Conservation (phyloP, 352 stramenopile species). For the Pythium apleroticum region DNA sequence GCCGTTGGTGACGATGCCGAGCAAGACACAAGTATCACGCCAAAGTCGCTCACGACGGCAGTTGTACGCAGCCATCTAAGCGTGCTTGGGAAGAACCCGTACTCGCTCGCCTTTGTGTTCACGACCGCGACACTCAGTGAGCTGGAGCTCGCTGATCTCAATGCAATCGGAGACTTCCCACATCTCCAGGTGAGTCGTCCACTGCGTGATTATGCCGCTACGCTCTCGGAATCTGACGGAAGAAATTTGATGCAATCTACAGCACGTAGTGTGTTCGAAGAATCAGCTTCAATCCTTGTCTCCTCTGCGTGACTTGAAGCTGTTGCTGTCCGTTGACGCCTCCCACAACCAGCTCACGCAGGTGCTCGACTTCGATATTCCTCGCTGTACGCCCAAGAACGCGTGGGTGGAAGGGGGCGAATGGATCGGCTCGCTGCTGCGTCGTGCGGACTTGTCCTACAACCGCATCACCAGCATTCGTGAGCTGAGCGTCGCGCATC, state of each 20-base stretch:
- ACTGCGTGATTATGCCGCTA: too few species aligned
- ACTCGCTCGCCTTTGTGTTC: slow-evolving; percentile 60
- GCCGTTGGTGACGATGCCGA: neutral
- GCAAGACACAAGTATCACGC: neutral
- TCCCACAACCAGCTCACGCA: slow-evolving; percentile 59
- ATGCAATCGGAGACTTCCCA: slow-evolving; percentile 42
- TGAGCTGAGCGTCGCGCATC: slow-evolving; percentile 45
- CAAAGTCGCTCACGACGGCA: slow-evolving; percentile 23
- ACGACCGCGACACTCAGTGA: slow-evolving; percentile 49
- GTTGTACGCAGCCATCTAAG: slow-evolving; percentile 43
- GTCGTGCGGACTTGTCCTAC: slow-evolving; percentile 44
- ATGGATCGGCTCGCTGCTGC: slow-evolving; percentile 69
- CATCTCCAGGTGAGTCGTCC: slow-evolving; percentile 65
- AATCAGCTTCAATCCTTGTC: slow-evolving; percentile 53
- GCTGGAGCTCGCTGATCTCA: slow-evolving; percentile 45
- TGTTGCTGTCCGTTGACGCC: slow-evolving; percentile 60
- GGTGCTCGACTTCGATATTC: slow-evolving; percentile 62
- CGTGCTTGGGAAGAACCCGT: slow-evolving; percentile 61
- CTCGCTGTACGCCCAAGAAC: slow-evolving; percentile 47
- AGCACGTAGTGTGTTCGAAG: slow-evolving; percentile 58
- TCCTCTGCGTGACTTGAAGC: slow-evolving; percentile 43
- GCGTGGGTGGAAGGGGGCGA: slow-evolving; percentile 56
- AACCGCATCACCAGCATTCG: slow-evolving; percentile 61
- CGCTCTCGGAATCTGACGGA: neutral
- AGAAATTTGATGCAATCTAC: neutral